Conservation (phyloP, 1,139 yeast genomes). For the Hansenula sp. region DNA sequence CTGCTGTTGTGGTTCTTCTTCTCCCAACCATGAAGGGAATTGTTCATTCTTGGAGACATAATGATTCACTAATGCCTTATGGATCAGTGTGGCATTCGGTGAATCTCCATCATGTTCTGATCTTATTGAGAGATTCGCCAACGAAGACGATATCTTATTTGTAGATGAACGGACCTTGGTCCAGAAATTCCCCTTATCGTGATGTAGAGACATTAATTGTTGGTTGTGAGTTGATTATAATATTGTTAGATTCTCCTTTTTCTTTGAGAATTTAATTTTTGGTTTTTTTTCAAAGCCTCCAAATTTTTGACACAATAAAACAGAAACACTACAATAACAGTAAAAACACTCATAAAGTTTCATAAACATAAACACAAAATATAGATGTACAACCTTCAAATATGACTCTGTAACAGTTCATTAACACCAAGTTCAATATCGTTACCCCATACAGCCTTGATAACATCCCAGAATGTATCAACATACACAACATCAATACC, state of each 20-base stretch:
- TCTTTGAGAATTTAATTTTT: too few relatives aligned
- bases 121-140: slow-evolving; percentile 23
- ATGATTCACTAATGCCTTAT: slow-evolving; percentile 31
- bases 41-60: slow-evolving; percentile 28
- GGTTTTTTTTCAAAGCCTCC: neutral
- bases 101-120: slow-evolving; percentile 35
- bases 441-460: slow-evolving; percentile 62
- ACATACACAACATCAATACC: slow-evolving; percentile 52
- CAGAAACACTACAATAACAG: too few relatives aligned
- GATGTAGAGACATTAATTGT: neutral
- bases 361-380: too few relatives aligned
- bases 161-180: slow-evolving; percentile 20
- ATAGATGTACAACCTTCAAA: neutral
- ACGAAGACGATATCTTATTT: slow-evolving; percentile 16
- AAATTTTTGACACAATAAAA: too few relatives aligned
- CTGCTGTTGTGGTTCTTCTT: slow-evolving; percentile 19
- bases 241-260: too few relatives aligned
- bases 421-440: slow-evolving; percentile 10
- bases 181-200: slow-evolving; percentile 15
- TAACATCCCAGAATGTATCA: slow-evolving; percentile 74
- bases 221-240: too few relatives aligned
- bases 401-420: slow-evolving; percentile 1
- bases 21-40: slow-evolving; percentile 38
- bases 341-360: too few relatives aligned
- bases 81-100: slow-evolving; percentile 30